Base-by-base conservation (phyloP, 352 stramenopile species). In the Globisporangium splendens region DNA sequence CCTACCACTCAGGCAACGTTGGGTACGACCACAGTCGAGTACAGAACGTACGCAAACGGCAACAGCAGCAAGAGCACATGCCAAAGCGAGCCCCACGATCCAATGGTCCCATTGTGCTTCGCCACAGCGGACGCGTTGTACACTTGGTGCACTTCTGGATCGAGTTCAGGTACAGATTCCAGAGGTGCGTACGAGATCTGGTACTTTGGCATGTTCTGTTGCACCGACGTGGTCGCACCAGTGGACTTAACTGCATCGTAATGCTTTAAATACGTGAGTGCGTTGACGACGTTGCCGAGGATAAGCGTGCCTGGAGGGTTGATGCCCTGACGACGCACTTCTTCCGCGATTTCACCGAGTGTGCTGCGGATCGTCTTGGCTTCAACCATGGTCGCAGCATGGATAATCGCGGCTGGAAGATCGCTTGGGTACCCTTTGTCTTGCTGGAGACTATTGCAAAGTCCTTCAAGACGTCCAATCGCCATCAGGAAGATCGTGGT, bases 401-500 rank as follows among this genome's bases (percentile, higher is more conserved):
- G 92, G 51, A 98, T 88, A 61, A 98, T 96, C 6, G 85, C 95
- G 0, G 97, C 95, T 1, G 95, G 91, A 43, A 94, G 92, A 41
- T 96, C 75, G 47, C 53, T 67, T 3, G 96, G 96, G 77, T 98
- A 99, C 21, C 86, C 83, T 15, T 83, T 76, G 46, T 94, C 72
- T 24, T 68, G 52, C 38, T 95, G 72, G 17, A 98, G 68, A 42
- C 82, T 83, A 18, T 81, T 56, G 59, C 80, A 96, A 10, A 99
- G 79, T 46, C 93, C 75, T 41, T 93, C 66, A 33, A 99, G 74
- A 48, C 96, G 79, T 46, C 95, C 95, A 58, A 99, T 97, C 17
- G 94, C 94, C 96, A 99, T 99, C 61, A 99, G 79, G 77, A 98
- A 98, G 21, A 99, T 93, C 8, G 97, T 91, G 21, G 96, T 99